Evolutionary conservation across 495 filamentous ascomycete genomes (phyloP), one percentile per base, ranked within the genome.

Genomic region (Astrocystis sublimbata): DNA sequence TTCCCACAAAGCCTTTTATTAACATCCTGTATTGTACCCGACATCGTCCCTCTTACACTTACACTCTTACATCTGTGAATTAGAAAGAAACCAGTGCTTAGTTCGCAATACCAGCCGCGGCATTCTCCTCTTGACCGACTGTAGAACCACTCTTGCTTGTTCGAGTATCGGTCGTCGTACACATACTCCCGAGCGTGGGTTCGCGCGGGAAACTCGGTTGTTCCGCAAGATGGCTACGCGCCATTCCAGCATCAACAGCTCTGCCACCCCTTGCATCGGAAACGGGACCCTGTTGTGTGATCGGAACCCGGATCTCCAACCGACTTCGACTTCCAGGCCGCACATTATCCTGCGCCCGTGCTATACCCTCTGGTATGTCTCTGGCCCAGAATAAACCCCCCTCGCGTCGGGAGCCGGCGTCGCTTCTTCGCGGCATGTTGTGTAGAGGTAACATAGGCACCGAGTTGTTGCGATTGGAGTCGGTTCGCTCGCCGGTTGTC

Each of bases 401-500:
- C 7, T 17, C 19, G 13, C 30, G 28, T 3, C n/a, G 10, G 6
- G 15, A 31, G 31, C 4, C 6, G 51, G 35, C 19, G 13, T 23
- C 24, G 8, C 36, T 15, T 31, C 17, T 6, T 36, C 12, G 19
- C 23, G 10, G 4, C 17, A 19, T 1, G 2, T 8, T 23, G 46
- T 53, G 4, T 4, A 56, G 41, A 4, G 50, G 60, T 13, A 62
- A 13, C 59, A 62, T 55, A 3, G 59, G 50, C 6, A 55, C 30
- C 6, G 59, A 30, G 15, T 55, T 13, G 7, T 23, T 31, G 13
- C 21, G 59, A 41, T 2, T 12, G 7, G 17, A n/a, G 4, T 40
- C 59, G 21, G 38, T 54, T 6, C 23, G 12, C 4, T 35, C 31
- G 6, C 47, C 58, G 1, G 36, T 61, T n/a, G 35, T 55, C 8